These are phyloP conservation scores for Didymosphaeria variabile DNA, from an alignment of 2,329 filamentous ascomycete species.

Conservation along the genomic window DNA sequence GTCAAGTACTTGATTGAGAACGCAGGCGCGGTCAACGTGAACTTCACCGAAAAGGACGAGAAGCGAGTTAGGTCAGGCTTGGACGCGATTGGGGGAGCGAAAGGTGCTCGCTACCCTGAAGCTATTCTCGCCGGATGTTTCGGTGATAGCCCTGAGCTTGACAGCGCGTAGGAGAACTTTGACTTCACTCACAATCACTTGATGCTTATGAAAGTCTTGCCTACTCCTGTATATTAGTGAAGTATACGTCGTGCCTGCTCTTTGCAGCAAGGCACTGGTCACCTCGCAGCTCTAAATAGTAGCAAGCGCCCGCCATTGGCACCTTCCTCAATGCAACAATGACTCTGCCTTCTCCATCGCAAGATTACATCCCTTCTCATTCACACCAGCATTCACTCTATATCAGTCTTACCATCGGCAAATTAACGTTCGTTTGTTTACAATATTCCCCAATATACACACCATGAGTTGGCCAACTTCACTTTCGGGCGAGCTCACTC, in stretches of 20 bases:
- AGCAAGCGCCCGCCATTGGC: background rate
- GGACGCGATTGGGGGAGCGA: constrained; percentile 28
- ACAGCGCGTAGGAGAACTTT: background rate
- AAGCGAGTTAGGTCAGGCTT: constrained; percentile 48
- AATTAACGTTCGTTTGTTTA: constrained; percentile 5
- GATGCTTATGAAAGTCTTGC: no score
- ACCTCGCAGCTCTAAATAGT: no score
- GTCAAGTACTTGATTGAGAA: constrained; percentile 26
- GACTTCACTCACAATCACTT: background rate
- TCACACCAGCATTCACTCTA: background rate
- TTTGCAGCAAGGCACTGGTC: no score
- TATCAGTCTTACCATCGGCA: constrained; percentile 1
- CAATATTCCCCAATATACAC: background rate
- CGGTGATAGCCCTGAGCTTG: constrained; percentile 10
- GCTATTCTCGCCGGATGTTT: constrained; percentile 6
- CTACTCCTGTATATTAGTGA: no score
- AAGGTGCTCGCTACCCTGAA: constrained; percentile 17
- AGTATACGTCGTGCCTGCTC: background rate
- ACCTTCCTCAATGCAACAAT: background rate
- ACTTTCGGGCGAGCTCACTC: background rate
- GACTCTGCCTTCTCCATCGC: background rate
- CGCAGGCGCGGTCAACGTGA: constrained; percentile 17
- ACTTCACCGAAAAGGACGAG: constrained; percentile 23
- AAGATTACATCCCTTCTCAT: background rate
- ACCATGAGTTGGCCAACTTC: background rate